Percentiles rank a stretch among this genome's conserved stretches.
Evolutionary conservation across 257 asterid species (phyloP).

Genomic region (Solanum clarkiae): DNA sequence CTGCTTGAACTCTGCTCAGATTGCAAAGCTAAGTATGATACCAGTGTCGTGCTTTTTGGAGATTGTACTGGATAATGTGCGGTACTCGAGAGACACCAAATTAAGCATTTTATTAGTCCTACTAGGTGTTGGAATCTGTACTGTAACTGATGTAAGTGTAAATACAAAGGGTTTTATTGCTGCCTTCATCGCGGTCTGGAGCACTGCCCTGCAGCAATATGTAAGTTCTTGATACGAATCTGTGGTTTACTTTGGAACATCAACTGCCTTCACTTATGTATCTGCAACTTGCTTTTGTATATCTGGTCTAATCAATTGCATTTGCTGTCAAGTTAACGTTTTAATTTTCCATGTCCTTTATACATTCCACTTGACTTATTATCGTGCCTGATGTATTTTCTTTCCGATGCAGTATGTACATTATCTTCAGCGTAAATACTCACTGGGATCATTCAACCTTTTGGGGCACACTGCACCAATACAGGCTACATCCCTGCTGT

Average conservation of each 20-base stretch:
- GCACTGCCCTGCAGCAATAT: conserved; percentile 60
- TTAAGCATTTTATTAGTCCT: conserved; percentile 54
- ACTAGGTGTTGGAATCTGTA: conserved; percentile 64
- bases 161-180: conserved; percentile 53
- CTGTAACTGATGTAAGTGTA: conserved; percentile 57
- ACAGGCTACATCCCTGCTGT: conserved; percentile 62
- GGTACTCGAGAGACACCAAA: conserved; percentile 57
- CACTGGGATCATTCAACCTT: conserved; percentile 66
- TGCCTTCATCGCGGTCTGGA: conserved; percentile 58
- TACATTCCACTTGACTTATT: neutral
- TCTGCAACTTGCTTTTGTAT: neutral
- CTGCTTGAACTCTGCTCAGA: conserved; percentile 25
- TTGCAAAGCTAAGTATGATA: conserved; percentile 64
- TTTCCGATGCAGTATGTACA: conserved; percentile 56
- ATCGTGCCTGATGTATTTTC: conserved; percentile 1
- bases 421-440: conserved; percentile 61
- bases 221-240: conserved; percentile 26
- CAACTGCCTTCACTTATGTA: neutral
- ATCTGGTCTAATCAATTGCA: neutral
- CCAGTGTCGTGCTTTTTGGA: conserved; percentile 49
- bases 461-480: conserved; percentile 86
- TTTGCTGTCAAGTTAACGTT: neutral
- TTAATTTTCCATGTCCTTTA: neutral
- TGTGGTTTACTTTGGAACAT: neutral
- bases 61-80: conserved; percentile 42